Base-by-base conservation (phyloP, 345 rosid species). In the Cardamine chenopodiifolia region DNA sequence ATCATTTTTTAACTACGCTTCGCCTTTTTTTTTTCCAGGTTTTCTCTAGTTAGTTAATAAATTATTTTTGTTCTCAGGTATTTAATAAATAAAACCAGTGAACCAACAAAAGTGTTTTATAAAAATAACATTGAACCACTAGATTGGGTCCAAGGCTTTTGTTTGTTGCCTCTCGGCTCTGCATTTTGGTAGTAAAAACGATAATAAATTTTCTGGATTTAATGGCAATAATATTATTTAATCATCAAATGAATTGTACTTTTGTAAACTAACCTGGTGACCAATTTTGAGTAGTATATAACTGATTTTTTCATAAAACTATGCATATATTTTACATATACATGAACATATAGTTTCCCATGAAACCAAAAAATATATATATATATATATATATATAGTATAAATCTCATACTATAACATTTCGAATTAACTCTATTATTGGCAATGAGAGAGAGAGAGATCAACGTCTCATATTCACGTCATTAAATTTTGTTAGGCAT, bases 401-500 rank as follows among this genome's bases (percentile, higher is more conserved):
- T 22, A 23, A 26, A 54, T 23, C 12, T 22, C 26, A 54, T 12
- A 39, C 23, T 15, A 12, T 45, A 29, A 14, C 13, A 44, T 58
- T n/a, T 31, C n/a, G 3, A 60, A n/a, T 7, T 10, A 48, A 29
- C 69, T 72, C 12, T 1, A 73, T 22, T 40, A 20, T 62, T 72
- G 18, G 48, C 44, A 37, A 9, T 15, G n/a, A n/a, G n/a, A n/a
- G n/a, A n/a, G n/a, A n/a, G 26, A 63, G 9, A 18, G 8, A 53
- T 52, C 62, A 72, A 15, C 35, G 62, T 63, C 47, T 47, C 3
- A 37, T 2, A 20, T 12, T 64, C 37, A 54, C 63, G 48, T 73
- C 57, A 73, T 11, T 62, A 40, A 63, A 28, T 19, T 22, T 55
- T 8, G 48, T 28, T 64, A 42, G 34, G 66, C 74, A 22, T 32